Evolutionary conservation across 768 basidiomycete species (phyloP).

Genomic region (Kwoniella bestiolae): DNA sequence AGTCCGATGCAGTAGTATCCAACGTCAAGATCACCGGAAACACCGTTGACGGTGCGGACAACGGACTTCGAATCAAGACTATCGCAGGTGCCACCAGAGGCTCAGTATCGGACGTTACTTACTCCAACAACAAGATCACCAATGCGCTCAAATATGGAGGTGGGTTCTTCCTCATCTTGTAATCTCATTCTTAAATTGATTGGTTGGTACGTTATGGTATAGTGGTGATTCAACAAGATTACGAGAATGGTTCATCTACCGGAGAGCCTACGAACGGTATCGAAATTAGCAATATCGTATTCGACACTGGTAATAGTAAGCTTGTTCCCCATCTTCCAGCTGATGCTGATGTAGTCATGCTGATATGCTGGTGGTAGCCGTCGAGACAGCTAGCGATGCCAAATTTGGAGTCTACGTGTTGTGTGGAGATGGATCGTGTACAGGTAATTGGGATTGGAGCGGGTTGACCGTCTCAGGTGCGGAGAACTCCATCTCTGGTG

Average conservation of each 20-base stretch:
- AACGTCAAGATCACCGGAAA: conserved; percentile 4
- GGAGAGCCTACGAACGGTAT: conserved; percentile 12
- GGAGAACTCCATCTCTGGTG: conserved; percentile 2
- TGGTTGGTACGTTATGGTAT: background rate
- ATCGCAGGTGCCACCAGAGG: conserved; percentile 4
- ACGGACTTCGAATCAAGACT: conserved; percentile 8
- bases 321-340: background rate
- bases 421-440: conserved; percentile 13
- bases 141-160: background rate
- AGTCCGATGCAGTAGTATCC: conserved; percentile 1
- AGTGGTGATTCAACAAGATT: conserved; percentile 16
- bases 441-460: conserved; percentile 5
- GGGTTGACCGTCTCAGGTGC: conserved; percentile 6
- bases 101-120: conserved; percentile 5
- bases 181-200: too few species aligned
- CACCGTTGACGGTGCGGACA: background rate
- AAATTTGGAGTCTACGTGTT: conserved; percentile 10
- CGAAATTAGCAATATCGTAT: conserved; percentile 4
- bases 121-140: conserved; percentile 1
- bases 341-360: too few species aligned
- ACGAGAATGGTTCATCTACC: conserved; percentile 4
- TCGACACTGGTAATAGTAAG: conserved; percentile 11
- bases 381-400: background rate
- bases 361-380: background rate
- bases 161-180: too few species aligned